phyloP scores from a whole-genome alignment of 257 asterid genomes.

The Linaria vulgaris region DNA sequence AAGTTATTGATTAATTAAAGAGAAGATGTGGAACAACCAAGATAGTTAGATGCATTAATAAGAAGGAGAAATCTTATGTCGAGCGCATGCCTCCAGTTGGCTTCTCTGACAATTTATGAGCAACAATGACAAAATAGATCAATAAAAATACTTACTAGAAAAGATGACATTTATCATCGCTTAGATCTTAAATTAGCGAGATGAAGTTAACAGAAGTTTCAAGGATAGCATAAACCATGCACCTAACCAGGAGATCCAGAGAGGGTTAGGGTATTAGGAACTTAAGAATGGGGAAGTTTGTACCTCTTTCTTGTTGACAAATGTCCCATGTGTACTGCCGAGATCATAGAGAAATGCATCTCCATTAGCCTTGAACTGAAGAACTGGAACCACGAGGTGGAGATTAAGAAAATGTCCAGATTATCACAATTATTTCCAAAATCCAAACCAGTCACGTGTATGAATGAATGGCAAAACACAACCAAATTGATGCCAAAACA shows the following conservation, averaged over 20 bases:
- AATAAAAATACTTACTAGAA: background rate
- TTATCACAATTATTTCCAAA: background rate
- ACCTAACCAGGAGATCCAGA: background rate
- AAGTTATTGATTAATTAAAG: slow-evolving; percentile 1
- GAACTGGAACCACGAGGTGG: slow-evolving; percentile 53
- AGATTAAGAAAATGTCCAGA: slow-evolving; percentile 13
- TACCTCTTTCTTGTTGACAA: slow-evolving; percentile 87
- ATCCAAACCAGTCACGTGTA: slow-evolving; percentile 19
- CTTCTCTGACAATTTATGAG: background rate
- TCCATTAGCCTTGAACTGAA: slow-evolving; percentile 81
- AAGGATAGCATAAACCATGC: slow-evolving; percentile 4
- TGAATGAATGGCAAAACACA: slow-evolving; percentile 14
- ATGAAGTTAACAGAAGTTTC: slow-evolving; percentile 16
- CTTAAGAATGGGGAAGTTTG: slow-evolving; percentile 14
- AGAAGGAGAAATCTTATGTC: background rate
- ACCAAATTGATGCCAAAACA: slow-evolving; percentile 5
- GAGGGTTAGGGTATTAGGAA: background rate
- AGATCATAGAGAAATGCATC: slow-evolving; percentile 80
- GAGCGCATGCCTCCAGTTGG: slow-evolving; percentile 17
- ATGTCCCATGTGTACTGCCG: slow-evolving; percentile 96
- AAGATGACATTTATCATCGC: slow-evolving; percentile 8
- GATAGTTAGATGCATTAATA: slow-evolving; percentile 17
- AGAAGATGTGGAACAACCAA: slow-evolving; percentile 5
- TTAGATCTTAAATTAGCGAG: slow-evolving; percentile 9
- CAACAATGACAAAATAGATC: slow-evolving; percentile 2